These are phyloP conservation scores for Prunella vulgaris DNA, from an alignment of 257 asterid genomes.

Conservation along the genomic window DNA sequence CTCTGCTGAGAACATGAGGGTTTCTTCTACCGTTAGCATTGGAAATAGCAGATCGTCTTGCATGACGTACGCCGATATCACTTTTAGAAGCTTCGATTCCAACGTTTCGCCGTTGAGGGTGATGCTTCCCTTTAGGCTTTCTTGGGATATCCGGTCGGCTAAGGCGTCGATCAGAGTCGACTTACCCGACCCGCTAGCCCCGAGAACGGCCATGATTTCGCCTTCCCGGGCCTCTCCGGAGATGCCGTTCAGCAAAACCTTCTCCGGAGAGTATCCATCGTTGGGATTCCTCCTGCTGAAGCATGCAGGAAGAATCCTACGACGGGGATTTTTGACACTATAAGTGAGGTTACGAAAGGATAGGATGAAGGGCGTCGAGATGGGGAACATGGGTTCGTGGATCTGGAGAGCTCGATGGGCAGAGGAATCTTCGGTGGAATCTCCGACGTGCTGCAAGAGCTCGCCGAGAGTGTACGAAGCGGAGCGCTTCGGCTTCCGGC, in stretches of 20 bases:
- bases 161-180: slow-evolving; percentile 53
- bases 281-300: background rate
- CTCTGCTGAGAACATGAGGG: slow-evolving; percentile 56
- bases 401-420: slow-evolving; percentile 28
- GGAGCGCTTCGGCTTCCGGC: slow-evolving; percentile 40
- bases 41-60: slow-evolving; percentile 56
- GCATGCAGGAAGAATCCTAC: slow-evolving; percentile 18
- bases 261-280: background rate
- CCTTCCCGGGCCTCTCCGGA: slow-evolving; percentile 62
- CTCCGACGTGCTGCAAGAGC: slow-evolving; percentile 52
- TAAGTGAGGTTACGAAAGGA: slow-evolving; percentile 50
- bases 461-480: slow-evolving; percentile 58
- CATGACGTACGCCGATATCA: slow-evolving; percentile 59
- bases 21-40: slow-evolving; percentile 55
- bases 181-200: slow-evolving; percentile 62
- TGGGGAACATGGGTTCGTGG: slow-evolving; percentile 16
- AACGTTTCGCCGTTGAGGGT: slow-evolving; percentile 45
- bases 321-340: slow-evolving; percentile 28
- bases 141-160: slow-evolving; percentile 16
- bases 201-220: slow-evolving; percentile 55
- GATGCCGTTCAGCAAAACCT: slow-evolving; percentile 35
- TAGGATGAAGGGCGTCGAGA: slow-evolving; percentile 40
- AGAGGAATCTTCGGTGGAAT: slow-evolving; percentile 18
- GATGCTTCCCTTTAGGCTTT: slow-evolving; percentile 44
- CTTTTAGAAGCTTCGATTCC: slow-evolving; percentile 47